Evolutionary conservation across 331 rosid genomes (phyloP), one percentile per base, ranked within the genome.

Genomic region (Malus hybrid): DNA sequence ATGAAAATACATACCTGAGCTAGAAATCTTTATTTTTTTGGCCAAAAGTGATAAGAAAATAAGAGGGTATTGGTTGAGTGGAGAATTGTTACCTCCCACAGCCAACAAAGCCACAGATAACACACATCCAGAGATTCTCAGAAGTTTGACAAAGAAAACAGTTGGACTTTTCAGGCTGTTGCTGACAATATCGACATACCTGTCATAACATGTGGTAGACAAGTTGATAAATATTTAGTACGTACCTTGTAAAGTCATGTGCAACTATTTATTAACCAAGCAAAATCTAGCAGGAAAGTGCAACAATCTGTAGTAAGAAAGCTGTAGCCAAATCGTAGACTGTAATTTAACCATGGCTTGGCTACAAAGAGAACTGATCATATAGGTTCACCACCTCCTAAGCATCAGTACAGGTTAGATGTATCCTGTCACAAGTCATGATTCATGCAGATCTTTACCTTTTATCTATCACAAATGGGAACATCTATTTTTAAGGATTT

Each of bases 101-200:
- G 57, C 99, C 97, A 84, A 94, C 99, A 89, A 85, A 86, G 71
- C 99, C 99, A 80, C 99, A 94, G 78, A 92, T 92, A 60, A 94
- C 91, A 80, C 99, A 94, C 80, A 94, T 94, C 96, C 99, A 92
- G 26, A 92, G 93, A 80, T 92, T 94, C 86, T 92, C 99, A 20
- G 97, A 90, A 68, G 97, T 94, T 81, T 90, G 96, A 76, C 99
- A 94, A 84, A 89, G 82, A 75, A 82, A 82, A 80, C 99, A 92
- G 55, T 85, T 84, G 18, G 99, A 94, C 75, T 94, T 90, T 81
- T 94, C 97, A 50, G 97, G 92, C 84, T 94, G 97, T 88, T 90
- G 99, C 86, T 94, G 99, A 84, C 96, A 94, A 80, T 89, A 94
- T 60, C 99, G 87, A 77, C 97, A 94, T 74, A 94, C 97, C 99